These are phyloP conservation scores for Maudiozyma pseudohumilis DNA, from an alignment of 805 yeast species.

Conservation along the genomic window DNA sequence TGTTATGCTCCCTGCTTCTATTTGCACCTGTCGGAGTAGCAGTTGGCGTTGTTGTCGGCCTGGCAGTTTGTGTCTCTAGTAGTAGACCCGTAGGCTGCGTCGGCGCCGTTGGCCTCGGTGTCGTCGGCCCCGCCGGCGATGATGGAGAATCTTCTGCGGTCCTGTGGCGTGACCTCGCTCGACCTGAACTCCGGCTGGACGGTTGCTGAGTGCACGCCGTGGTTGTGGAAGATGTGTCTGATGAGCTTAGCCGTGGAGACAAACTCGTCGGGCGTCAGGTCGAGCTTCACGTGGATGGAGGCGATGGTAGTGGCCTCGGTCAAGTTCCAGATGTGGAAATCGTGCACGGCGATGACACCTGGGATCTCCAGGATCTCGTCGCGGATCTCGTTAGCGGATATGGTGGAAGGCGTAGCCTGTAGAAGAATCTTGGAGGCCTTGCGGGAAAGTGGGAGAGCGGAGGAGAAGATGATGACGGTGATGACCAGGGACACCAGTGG, in stretches of 20 bases:
- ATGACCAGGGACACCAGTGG: conserved; percentile 80
- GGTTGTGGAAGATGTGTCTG: conserved; percentile 66
- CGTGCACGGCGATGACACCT: conserved; percentile 81
- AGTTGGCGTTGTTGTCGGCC: conserved; percentile 43
- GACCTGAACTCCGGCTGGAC: conserved; percentile 85
- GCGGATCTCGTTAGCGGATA: conserved; percentile 67
- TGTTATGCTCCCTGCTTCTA: background rate
- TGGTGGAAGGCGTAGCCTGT: conserved; percentile 85
- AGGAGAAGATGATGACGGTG: conserved; percentile 78
- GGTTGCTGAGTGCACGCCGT: conserved; percentile 87
- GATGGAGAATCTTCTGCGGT: conserved; percentile 28
- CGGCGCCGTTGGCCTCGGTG: background rate
- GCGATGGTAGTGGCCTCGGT: conserved; percentile 83
- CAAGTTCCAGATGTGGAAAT: conserved; percentile 93
- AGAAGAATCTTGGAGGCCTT: conserved; percentile 77
- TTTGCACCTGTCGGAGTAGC: conserved; percentile 39
- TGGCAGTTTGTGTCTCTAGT: conserved; percentile 33
- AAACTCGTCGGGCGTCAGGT: conserved; percentile 55
- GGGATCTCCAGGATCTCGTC: conserved; percentile 55
- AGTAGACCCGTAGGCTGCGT: conserved; percentile 27
- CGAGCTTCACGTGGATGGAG: conserved; percentile 75
- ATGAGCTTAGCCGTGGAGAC: conserved; percentile 63
- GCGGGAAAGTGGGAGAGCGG: conserved; percentile 84
- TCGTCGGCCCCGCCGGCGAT: conserved; percentile 13
- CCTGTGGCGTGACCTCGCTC: conserved; percentile 25